A percentile compares a stretch with the other conserved stretches of the same genome.
phyloP scores from a whole-genome alignment of 208 protist species.

The Giardia muris region DNA sequence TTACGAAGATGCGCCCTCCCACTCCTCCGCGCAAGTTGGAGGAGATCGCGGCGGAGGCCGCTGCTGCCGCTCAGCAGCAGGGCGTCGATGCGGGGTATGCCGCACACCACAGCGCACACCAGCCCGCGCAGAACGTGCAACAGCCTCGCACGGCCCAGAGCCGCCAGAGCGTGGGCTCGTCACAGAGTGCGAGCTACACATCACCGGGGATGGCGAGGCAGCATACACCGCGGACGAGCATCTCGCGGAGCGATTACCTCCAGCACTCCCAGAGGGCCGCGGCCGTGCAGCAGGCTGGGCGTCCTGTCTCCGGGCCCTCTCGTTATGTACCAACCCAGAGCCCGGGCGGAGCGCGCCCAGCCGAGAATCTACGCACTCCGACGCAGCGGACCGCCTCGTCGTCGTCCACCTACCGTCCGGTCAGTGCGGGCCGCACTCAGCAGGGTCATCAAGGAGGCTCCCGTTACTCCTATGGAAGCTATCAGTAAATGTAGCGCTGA shows the following conservation, averaged over 20 bases:
- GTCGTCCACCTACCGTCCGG: neutral
- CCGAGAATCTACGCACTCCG: neutral
- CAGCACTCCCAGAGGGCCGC: too few relatives aligned
- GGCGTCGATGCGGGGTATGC: neutral
- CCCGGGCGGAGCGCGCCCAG: neutral
- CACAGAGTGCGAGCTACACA: neutral
- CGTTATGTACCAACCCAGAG: neutral
- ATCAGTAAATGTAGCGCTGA: too few relatives aligned
- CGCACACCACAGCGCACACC: neutral
- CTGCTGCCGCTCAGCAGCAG: neutral
- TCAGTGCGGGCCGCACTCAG: neutral
- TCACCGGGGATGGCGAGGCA: neutral
- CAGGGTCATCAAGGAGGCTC: neutral
- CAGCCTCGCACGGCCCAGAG: neutral
- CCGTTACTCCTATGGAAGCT: neutral
- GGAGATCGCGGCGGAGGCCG: neutral
- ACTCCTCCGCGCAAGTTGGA: neutral
- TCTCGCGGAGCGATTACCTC: neutral
- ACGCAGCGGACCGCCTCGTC: neutral
- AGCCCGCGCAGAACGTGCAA: neutral
- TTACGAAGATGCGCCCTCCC: neutral
- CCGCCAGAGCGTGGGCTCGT: neutral
- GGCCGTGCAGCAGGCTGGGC: too few relatives aligned
- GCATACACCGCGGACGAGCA: neutral
- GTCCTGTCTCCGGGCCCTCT: neutral